Percentiles rank a stretch among this genome's conserved stretches.
Evolutionary conservation across 345 rosid genomes (phyloP).

Genomic region (Physaria fendleri): DNA sequence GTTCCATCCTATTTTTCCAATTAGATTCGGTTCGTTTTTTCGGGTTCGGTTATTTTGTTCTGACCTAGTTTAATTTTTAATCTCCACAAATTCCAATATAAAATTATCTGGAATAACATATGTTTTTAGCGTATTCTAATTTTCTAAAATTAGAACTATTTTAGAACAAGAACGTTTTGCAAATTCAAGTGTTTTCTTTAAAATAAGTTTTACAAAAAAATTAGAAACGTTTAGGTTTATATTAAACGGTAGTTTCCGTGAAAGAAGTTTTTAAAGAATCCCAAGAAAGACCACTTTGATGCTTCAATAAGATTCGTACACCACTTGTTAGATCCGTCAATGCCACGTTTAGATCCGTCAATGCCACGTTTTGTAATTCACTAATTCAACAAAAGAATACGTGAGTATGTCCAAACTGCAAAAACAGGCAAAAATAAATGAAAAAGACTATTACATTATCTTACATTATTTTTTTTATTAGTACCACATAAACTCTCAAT

Average conservation of each 20-base stretch:
- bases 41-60: no score
- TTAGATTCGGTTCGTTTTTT: no score
- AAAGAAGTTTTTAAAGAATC: neutral
- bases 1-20: no score
- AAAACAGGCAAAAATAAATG: neutral
- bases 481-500: no score
- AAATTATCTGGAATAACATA: no score
- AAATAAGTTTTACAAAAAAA: neutral
- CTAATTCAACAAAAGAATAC: neutral
- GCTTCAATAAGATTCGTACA: constrained; percentile 2
- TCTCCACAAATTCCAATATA: no score
- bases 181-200: neutral
- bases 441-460: neutral
- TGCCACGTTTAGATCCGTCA: constrained; percentile 7
- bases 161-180: neutral
- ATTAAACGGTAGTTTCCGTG: no score
- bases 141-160: no score
- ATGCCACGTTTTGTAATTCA: constrained; percentile 6
- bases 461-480: no score
- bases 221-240: neutral
- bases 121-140: no score
- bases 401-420: neutral
- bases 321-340: constrained; percentile 5
- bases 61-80: no score
- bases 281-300: neutral